Percentiles rank a stretch among this genome's conserved stretches.
phyloP scores from a whole-genome alignment of 2,329 filamentous ascomycete species.

The Gremmenia infestans region DNA sequence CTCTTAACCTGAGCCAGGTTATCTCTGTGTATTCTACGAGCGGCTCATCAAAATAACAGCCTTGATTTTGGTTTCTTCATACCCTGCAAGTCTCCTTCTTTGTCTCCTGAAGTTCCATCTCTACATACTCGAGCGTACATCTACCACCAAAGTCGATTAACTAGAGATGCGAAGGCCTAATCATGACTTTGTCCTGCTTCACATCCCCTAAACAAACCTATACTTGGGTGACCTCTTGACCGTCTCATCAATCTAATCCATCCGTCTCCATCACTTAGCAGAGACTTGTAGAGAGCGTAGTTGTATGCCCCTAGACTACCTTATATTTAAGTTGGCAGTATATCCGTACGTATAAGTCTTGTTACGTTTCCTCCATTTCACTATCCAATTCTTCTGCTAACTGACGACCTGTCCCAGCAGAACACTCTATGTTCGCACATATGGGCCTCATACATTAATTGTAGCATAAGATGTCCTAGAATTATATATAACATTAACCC shows the following conservation, averaged over 20 bases:
- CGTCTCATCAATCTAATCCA: conserved; percentile 12
- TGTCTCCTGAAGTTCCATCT: conserved; percentile 7
- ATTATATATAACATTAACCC: too few relatives aligned
- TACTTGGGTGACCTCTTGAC: conserved; percentile 42
- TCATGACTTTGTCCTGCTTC: conserved; percentile 94
- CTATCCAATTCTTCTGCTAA: too few relatives aligned
- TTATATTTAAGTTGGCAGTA: too few relatives aligned
- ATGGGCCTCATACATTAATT: too few relatives aligned
- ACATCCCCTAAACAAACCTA: conserved; percentile 90
- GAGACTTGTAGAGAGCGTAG: not conserved
- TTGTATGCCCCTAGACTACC: too few relatives aligned
- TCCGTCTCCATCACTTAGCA: conserved; percentile 9
- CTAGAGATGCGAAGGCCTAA: conserved; percentile 64
- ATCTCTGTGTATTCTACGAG: conserved; percentile 4
- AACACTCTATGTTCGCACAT: too few relatives aligned
- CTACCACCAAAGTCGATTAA: conserved; percentile 97
- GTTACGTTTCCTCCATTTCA: too few relatives aligned
- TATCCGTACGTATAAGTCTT: too few relatives aligned
- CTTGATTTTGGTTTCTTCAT: conserved; percentile 8
- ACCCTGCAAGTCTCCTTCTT: conserved; percentile 8
- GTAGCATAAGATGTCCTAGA: too few relatives aligned
- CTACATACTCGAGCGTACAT: conserved; percentile 77
- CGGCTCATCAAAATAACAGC: conserved; percentile 9
- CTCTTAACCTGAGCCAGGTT: not conserved
- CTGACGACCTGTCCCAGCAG: too few relatives aligned